Percentiles rank a stretch among this genome's conserved stretches.
These are phyloP conservation scores for Zymoseptoria tritici DNA, from an alignment of 2,329 filamentous ascomycete genomes.

Conservation along the genomic window DNA sequence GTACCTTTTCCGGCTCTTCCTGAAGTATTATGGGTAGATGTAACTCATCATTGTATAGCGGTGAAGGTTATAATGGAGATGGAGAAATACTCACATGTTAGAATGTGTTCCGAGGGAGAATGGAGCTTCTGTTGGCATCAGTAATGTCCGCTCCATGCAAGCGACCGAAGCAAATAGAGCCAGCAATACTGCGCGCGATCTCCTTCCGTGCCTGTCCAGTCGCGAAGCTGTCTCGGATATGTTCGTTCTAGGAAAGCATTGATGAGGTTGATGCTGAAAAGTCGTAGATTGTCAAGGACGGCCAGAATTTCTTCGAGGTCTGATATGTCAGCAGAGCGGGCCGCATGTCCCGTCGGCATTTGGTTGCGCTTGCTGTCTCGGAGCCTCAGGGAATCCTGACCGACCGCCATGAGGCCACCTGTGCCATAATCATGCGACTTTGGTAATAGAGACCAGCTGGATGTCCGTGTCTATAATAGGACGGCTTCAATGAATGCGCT, in stretches of 20 bases:
- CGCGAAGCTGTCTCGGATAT: not conserved
- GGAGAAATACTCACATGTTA: not conserved
- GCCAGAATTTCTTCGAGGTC: not conserved
- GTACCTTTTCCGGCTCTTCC: slow-evolving; percentile 49
- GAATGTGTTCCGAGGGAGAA: not conserved
- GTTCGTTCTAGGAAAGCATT: not conserved
- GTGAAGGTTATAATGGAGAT: not conserved
- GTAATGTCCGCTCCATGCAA: not conserved
- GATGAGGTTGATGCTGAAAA: not conserved
- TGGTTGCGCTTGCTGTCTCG: not conserved
- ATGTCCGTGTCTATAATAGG: not conserved
- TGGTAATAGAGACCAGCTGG: not conserved
- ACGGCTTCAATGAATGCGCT: not conserved
- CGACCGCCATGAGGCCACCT: not conserved
- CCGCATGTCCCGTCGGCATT: too few relatives aligned
- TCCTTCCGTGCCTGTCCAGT: not conserved
- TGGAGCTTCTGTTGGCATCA: not conserved
- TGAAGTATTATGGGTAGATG: slow-evolving; percentile 32
- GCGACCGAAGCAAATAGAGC: too few relatives aligned
- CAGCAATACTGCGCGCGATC: too few relatives aligned
- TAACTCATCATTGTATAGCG: slow-evolving; percentile 29
- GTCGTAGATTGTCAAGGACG: not conserved
- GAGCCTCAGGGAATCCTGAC: not conserved
- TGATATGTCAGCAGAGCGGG: not conserved
- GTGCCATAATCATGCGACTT: not conserved